These are phyloP conservation scores for Pseudogymnoascus verrucosus DNA, from an alignment of 2,329 filamentous ascomycete genomes.

Conservation along the genomic window DNA sequence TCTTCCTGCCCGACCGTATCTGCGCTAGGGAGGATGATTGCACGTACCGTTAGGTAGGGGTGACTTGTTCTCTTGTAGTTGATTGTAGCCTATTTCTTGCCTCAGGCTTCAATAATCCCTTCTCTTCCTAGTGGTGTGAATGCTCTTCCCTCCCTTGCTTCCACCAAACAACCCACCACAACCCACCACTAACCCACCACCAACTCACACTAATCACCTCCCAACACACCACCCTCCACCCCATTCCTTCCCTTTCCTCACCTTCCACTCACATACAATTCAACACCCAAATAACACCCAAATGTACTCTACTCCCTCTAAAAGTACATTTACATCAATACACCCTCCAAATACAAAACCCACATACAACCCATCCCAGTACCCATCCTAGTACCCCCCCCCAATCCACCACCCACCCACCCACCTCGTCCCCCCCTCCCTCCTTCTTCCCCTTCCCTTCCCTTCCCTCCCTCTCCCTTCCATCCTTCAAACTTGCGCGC, in stretches of 20 bases:
- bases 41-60: not conserved
- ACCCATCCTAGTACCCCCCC: not conserved
- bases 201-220: too few species aligned
- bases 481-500: not conserved
- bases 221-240: not conserved
- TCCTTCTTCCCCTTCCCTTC: not conserved
- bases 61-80: not conserved
- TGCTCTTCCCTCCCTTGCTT: not conserved
- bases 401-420: not conserved
- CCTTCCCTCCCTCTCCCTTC: not conserved
- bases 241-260: not conserved
- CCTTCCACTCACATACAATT: not conserved
- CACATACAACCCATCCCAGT: not conserved
- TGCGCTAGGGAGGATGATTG: not conserved
- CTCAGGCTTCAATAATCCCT: too few species aligned
- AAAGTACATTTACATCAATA: not conserved
- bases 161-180: not conserved
- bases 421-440: not conserved
- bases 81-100: not conserved
- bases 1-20: not conserved
- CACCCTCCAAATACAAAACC: not conserved
- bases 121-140: not conserved
- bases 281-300: too few species aligned
- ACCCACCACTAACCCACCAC: not conserved
- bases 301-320: not conserved